A percentile compares a stretch with the other conserved stretches of the same genome.
These are phyloP conservation scores for Globisporangium nagaii DNA, from an alignment of 352 stramenopile species.

Conservation along the genomic window DNA sequence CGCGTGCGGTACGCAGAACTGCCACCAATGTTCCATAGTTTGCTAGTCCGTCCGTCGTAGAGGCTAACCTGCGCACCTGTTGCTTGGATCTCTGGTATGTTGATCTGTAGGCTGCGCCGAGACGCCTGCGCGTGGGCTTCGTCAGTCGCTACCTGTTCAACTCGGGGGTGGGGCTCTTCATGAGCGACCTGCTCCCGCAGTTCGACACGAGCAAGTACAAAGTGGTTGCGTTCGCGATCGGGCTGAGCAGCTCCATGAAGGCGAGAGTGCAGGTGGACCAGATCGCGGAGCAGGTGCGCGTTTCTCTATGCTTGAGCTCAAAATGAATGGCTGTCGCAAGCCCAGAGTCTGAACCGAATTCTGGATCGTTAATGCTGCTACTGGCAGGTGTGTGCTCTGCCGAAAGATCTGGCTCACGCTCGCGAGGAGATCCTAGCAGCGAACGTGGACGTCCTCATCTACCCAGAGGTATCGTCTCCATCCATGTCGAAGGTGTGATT, in stretches of 20 bases:
- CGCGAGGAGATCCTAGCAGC: slow-evolving; percentile 44
- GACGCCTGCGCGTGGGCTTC: slow-evolving; percentile 57
- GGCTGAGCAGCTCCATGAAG: slow-evolving; percentile 53
- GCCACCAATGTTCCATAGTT: not conserved
- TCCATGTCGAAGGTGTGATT: too few relatives aligned
- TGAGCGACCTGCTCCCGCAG: slow-evolving; percentile 55
- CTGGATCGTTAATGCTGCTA: not conserved
- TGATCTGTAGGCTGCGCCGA: slow-evolving; percentile 16
- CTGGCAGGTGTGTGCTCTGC: slow-evolving; percentile 45
- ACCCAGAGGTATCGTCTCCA: slow-evolving; percentile 41
- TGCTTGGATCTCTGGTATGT: too few relatives aligned
- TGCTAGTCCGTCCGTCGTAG: too few relatives aligned
- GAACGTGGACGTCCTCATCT: slow-evolving; percentile 63
- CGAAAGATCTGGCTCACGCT: slow-evolving; percentile 35
- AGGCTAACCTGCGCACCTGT: too few relatives aligned
- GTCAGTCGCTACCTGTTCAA: slow-evolving; percentile 60
- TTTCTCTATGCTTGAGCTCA: not conserved
- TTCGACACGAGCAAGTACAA: slow-evolving; percentile 62
- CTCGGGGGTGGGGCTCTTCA: slow-evolving; percentile 41
- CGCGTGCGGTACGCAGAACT: slow-evolving; percentile 1
- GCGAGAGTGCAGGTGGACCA: slow-evolving; percentile 32
- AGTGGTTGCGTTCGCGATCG: slow-evolving; percentile 59
- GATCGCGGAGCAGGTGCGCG: slow-evolving; percentile 42
- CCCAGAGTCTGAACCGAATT: not conserved
- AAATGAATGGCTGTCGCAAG: not conserved